Percentiles rank a stretch among this genome's conserved stretches.
Evolutionary conservation across 805 yeast genomes (phyloP).

Genomic region (Clavispora phyllophila): DNA sequence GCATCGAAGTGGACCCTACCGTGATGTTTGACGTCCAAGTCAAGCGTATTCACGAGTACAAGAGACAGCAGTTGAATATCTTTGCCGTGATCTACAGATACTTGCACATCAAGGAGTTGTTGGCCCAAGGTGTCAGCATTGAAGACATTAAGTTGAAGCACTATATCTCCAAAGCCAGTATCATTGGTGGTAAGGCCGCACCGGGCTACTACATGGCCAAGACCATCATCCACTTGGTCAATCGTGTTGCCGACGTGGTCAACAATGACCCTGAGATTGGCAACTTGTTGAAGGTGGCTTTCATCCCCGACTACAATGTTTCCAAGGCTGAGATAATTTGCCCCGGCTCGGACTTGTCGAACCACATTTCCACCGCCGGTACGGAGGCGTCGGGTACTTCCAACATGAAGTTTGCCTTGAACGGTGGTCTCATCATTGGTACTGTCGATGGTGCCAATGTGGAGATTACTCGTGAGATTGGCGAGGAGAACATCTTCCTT

Average conservation of each 20-base stretch:
- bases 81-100: constrained; percentile 86
- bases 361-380: constrained; percentile 95
- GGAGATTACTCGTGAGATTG: constrained; percentile 89
- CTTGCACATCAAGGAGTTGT: constrained; percentile 63
- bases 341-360: constrained; percentile 87
- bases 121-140: constrained; percentile 41
- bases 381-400: constrained; percentile 96
- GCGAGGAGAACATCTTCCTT: constrained; percentile 87
- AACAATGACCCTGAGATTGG: constrained; percentile 73
- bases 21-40: constrained; percentile 89
- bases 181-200: constrained; percentile 94
- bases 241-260: constrained; percentile 73
- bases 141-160: constrained; percentile 53
- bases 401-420: constrained; percentile 90
- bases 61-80: constrained; percentile 89
- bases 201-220: constrained; percentile 98
- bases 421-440: constrained; percentile 91
- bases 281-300: constrained; percentile 77
- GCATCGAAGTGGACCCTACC: constrained; percentile 61
- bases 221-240: constrained; percentile 79
- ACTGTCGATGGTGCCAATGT: constrained; percentile 97
- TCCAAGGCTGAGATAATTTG: constrained; percentile 88
- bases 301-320: constrained; percentile 88
- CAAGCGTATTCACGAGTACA: constrained; percentile 92
- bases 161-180: constrained; percentile 68